These are phyloP conservation scores for Entomophthora muscae DNA, from an alignment of 371 early-diverging fungal species.

Conservation along the genomic window DNA sequence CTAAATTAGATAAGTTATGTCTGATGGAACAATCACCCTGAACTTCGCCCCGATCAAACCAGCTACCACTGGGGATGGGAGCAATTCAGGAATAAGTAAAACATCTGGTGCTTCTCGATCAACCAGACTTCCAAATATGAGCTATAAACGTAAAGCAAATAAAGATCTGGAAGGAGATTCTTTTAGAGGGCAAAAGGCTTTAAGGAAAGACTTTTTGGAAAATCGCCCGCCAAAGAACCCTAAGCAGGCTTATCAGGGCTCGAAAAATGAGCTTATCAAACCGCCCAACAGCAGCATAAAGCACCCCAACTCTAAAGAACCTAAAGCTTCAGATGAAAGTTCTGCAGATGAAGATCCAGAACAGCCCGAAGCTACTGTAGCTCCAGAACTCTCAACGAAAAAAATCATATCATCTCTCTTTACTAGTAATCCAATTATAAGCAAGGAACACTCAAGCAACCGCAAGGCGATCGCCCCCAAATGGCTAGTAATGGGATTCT, in stretches of 20 bases:
- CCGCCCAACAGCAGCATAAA: background rate
- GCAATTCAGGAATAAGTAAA: background rate
- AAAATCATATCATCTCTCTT: constrained; percentile 6
- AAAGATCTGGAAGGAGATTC: background rate
- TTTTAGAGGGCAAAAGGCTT: background rate
- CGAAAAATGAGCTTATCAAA: background rate
- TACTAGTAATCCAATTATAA: background rate
- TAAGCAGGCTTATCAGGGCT: background rate
- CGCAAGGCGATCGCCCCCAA: background rate
- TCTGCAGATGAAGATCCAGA: background rate
- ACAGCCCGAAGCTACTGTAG: background rate
- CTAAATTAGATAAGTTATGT: too few species aligned
- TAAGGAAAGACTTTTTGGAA: background rate
- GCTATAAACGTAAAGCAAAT: background rate
- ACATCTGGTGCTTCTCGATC: background rate
- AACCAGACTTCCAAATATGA: background rate
- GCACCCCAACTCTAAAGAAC: background rate
- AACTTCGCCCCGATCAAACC: background rate
- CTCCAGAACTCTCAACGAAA: background rate
- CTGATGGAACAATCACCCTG: background rate
- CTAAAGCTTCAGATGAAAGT: background rate
- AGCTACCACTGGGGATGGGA: background rate
- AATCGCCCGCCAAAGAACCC: background rate
- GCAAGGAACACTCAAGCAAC: background rate
- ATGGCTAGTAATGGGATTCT: constrained; percentile 19